Conservation (phyloP, 768 basidiomycete genomes). For the Leccinellum luteum region DNA sequence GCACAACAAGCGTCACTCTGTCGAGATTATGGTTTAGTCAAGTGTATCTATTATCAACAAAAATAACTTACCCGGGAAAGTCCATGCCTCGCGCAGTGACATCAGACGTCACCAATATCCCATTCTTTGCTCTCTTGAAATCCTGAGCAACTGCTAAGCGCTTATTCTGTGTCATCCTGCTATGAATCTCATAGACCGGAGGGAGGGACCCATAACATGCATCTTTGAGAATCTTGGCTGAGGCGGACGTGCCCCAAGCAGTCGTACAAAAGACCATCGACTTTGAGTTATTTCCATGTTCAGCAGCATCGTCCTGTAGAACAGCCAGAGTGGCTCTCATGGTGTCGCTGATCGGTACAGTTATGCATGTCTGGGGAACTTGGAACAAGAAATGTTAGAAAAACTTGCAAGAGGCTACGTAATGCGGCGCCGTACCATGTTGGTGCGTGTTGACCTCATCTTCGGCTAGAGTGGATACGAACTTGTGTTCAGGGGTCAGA, state of each 20-base stretch:
- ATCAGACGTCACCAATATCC: conserved; percentile 51
- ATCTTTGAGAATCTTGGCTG: conserved; percentile 33
- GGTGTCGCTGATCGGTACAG: conserved; percentile 40
- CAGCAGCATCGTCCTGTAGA: conserved; percentile 34
- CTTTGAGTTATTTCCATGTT: conserved; percentile 35
- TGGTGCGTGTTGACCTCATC: conserved; percentile 62
- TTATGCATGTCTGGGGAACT: conserved; percentile 48
- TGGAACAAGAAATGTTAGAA: conserved; percentile 1
- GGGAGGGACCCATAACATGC: conserved; percentile 32
- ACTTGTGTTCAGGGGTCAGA: conserved; percentile 32
- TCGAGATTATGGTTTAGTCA: conserved; percentile 4
- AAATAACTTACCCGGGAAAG: conserved; percentile 48
- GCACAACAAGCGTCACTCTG: conserved; percentile 58
- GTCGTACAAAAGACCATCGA: conserved; percentile 69
- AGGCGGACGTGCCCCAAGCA: conserved; percentile 52
- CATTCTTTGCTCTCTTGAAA: conserved; percentile 45
- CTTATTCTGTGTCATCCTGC: conserved; percentile 48
- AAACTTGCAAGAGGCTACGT: neutral
- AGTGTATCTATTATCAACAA: neutral
- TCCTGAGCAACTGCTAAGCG: conserved; percentile 48
- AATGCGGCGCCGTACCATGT: conserved; percentile 40
- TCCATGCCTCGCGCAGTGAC: conserved; percentile 68
- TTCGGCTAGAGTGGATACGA: conserved; percentile 56
- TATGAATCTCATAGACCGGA: conserved; percentile 54
- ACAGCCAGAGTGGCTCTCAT: conserved; percentile 42